Evolutionary conservation across 352 stramenopile species (phyloP).

Genomic region (Phytophthora pseudosyringae): DNA sequence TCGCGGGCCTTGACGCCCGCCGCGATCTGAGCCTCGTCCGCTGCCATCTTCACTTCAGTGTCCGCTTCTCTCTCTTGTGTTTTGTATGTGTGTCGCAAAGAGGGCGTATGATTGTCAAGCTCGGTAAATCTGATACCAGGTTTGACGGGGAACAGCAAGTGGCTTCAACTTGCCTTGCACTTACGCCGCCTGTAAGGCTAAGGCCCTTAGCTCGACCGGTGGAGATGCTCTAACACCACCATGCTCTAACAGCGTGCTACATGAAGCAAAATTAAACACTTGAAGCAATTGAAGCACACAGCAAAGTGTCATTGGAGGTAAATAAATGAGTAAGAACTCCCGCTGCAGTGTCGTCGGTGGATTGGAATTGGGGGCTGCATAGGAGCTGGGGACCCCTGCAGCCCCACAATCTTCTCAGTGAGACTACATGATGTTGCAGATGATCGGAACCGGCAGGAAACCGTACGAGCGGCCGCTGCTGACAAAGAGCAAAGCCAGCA

Average conservation of each 20-base stretch:
- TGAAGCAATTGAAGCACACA: neutral
- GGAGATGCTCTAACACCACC: too few species aligned
- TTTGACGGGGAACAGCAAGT: conserved; percentile 18
- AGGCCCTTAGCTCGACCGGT: neutral
- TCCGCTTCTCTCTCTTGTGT: neutral
- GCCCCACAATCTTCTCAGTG: neutral
- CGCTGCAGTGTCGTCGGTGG: neutral
- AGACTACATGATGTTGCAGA: conserved; percentile 68
- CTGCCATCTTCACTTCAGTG: conserved; percentile 47
- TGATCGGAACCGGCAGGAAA: conserved; percentile 67
- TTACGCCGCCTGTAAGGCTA: too few species aligned
- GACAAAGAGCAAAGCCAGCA: neutral
- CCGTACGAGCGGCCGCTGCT: conserved; percentile 43
- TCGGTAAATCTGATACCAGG: conserved; percentile 24
- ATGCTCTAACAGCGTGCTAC: neutral
- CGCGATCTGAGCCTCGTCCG: conserved; percentile 61
- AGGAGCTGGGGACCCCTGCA: neutral
- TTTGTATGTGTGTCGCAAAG: conserved; percentile 22
- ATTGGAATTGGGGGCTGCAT: too few species aligned
- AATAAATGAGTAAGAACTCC: conserved; percentile 1
- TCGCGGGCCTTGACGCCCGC: conserved; percentile 66
- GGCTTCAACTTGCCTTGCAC: conserved; percentile 23
- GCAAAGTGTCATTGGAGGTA: neutral
- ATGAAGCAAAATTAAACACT: neutral
- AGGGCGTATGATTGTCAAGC: conserved; percentile 12